Evolutionary conservation across 495 filamentous ascomycete species (phyloP).

Genomic region (Amorphotheca resinae): DNA sequence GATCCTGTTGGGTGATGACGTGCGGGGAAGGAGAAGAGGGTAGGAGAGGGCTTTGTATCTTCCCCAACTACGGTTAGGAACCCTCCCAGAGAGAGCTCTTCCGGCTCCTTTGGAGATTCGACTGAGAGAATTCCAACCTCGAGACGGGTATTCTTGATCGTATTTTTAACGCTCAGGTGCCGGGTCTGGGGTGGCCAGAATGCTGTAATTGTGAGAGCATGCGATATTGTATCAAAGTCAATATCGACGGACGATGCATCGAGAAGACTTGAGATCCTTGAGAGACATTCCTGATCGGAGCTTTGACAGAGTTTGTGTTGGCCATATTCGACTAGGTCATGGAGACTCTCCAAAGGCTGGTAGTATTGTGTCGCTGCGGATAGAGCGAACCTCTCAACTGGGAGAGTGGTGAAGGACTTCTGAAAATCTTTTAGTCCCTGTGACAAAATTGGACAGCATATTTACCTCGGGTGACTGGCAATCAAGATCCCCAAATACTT

Average conservation of each 20-base stretch:
- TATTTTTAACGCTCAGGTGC: slow-evolving; percentile 10
- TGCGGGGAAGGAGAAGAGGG: slow-evolving; percentile 81
- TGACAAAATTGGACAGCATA: not conserved
- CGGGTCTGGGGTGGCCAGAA: slow-evolving; percentile 13
- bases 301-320: slow-evolving; percentile 40
- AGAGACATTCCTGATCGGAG: slow-evolving; percentile 15
- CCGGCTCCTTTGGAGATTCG: slow-evolving; percentile 45
- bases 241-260: slow-evolving; percentile 15
- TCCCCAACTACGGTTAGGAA: slow-evolving; percentile 68
- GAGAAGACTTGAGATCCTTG: slow-evolving; percentile 4
- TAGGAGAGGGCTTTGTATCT: slow-evolving; percentile 51
- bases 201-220: slow-evolving; percentile 15
- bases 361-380: slow-evolving; percentile 60
- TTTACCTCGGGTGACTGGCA: slow-evolving; percentile 39
- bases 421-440: slow-evolving; percentile 22
- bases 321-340: slow-evolving; percentile 43
- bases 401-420: slow-evolving; percentile 56
- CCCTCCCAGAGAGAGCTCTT: slow-evolving; percentile 68
- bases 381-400: slow-evolving; percentile 51
- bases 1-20: slow-evolving; percentile 54
- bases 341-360: slow-evolving; percentile 43
- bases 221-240: slow-evolving; percentile 21
- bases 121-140: slow-evolving; percentile 75
- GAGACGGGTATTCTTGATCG: slow-evolving; percentile 29
- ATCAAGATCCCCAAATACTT: slow-evolving; percentile 46